Percentiles rank a stretch among this genome's conserved stretches.
phyloP scores from a whole-genome alignment of 2,329 filamentous ascomycete species.

The Scytalidium sp. region DNA sequence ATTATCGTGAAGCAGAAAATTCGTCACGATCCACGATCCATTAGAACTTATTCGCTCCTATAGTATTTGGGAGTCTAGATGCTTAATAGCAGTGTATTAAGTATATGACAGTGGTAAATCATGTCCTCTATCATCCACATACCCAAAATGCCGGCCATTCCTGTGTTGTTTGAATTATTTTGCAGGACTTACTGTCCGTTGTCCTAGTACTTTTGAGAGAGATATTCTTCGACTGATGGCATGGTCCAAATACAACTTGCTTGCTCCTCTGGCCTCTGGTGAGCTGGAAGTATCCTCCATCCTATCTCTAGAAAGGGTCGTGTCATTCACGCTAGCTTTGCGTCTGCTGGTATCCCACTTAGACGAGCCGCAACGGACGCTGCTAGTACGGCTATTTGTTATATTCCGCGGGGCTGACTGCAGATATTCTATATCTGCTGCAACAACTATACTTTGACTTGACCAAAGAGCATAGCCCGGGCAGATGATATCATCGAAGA shows the following conservation, averaged over 20 bases:
- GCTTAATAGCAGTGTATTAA: too few species aligned
- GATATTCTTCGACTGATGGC: not conserved
- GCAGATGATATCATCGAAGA: slow-evolving; percentile 4
- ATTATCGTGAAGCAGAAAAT: too few species aligned
- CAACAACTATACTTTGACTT: slow-evolving; percentile 7
- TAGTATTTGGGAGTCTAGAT: too few species aligned
- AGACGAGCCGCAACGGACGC: not conserved
- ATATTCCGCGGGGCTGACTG: slow-evolving; percentile 4
- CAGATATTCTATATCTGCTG: slow-evolving; percentile 5
- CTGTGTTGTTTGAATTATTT: too few species aligned
- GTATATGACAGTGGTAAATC: too few species aligned
- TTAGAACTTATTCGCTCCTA: too few species aligned
- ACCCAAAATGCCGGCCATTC: too few species aligned
- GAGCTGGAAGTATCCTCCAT: not conserved
- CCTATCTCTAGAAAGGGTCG: slow-evolving; percentile 5
- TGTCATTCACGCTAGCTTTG: slow-evolving; percentile 5
- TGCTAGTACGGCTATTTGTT: slow-evolving; percentile 2
- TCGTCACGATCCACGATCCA: too few species aligned
- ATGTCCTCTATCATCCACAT: too few species aligned
- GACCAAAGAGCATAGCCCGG: slow-evolving; percentile 8
- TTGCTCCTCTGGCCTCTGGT: not conserved
- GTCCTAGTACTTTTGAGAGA: not conserved
- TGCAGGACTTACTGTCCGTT: not conserved
- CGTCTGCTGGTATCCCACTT: not conserved
- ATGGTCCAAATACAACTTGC: not conserved